Conservation (phyloP, 2,329 filamentous ascomycete species). For the Leptographium wingfieldii region DNA sequence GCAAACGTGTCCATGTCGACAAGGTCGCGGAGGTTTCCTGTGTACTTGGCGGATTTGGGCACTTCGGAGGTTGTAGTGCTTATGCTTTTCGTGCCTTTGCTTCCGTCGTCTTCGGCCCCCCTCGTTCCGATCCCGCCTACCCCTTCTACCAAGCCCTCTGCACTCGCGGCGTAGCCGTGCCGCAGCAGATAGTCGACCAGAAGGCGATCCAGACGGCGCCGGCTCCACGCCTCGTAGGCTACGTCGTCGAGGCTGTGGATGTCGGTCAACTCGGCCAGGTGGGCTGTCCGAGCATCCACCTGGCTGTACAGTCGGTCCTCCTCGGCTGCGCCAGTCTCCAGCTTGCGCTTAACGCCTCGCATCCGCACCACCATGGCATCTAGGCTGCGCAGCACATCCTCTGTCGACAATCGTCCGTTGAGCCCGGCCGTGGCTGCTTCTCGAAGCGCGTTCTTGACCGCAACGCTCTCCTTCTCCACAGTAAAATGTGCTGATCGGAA, state of each 20-base stretch:
- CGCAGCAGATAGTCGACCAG: slow-evolving; percentile 88
- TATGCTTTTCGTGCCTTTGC: neutral
- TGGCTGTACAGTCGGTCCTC: slow-evolving; percentile 66
- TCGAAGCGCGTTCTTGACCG: slow-evolving; percentile 47
- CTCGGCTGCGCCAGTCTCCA: slow-evolving; percentile 64
- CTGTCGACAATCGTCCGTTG: slow-evolving; percentile 46
- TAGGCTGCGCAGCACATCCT: slow-evolving; percentile 65
- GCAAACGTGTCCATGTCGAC: slow-evolving; percentile 86
- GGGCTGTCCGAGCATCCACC: slow-evolving; percentile 61
- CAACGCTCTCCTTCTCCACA: slow-evolving; percentile 58
- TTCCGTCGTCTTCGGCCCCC: neutral
- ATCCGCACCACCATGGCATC: slow-evolving; percentile 78
- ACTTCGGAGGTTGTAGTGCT: no score
- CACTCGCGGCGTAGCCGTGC: slow-evolving; percentile 69
- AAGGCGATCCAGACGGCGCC: slow-evolving; percentile 66
- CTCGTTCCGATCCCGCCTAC: neutral
- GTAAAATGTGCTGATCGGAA: slow-evolving; percentile 74
- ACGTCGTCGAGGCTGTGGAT: slow-evolving; percentile 79
- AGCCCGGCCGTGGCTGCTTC: slow-evolving; percentile 56
- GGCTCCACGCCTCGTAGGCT: slow-evolving; percentile 85
- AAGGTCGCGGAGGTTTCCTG: slow-evolving; percentile 52
- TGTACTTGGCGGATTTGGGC: no score
- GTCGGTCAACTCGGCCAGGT: slow-evolving; percentile 68
- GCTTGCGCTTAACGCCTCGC: slow-evolving; percentile 78
- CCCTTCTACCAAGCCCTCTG: slow-evolving; percentile 59